Conservation (phyloP, 1,139 yeast genomes). For the Suhomyces bokatorum region DNA sequence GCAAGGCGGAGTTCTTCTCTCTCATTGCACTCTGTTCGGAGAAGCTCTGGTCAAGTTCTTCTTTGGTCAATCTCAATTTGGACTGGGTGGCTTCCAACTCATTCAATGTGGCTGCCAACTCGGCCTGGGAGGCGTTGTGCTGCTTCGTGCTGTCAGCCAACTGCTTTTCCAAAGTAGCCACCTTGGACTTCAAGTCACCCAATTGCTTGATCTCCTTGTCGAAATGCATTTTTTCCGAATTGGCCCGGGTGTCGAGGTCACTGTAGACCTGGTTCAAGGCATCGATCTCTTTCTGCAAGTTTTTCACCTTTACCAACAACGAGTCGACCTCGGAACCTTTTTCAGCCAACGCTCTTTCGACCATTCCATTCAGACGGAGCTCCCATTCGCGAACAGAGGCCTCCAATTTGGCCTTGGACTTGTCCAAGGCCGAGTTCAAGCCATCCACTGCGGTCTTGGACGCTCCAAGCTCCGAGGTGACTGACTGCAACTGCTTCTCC, state of each 20-base stretch:
- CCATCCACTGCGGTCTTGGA: slow-evolving; percentile 6
- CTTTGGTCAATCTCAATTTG: background rate
- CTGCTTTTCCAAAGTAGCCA: background rate
- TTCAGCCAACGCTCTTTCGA: slow-evolving; percentile 31
- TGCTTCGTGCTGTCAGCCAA: background rate
- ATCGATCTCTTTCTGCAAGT: slow-evolving; percentile 6
- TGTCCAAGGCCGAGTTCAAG: slow-evolving; percentile 11
- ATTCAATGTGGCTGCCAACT: background rate
- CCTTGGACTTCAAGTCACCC: background rate
- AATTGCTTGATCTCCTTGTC: background rate
- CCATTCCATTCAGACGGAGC: slow-evolving; percentile 29
- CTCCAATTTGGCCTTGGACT: slow-evolving; percentile 15
- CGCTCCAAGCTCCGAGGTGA: slow-evolving; percentile 6
- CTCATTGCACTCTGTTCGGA: background rate
- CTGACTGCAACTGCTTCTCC: slow-evolving; percentile 11
- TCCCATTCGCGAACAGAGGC: slow-evolving; percentile 26
- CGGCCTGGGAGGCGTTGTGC: background rate
- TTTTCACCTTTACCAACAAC: slow-evolving; percentile 2
- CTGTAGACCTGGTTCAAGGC: slow-evolving; percentile 1
- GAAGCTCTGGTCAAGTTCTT: background rate
- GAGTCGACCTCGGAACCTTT: slow-evolving; percentile 23
- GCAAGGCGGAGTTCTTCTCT: background rate
- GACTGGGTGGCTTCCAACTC: slow-evolving; percentile 1
- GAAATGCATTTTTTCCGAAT: slow-evolving; percentile 13
- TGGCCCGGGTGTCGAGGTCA: slow-evolving; percentile 5